Base-by-base conservation (phyloP, 768 basidiomycete genomes). In the Boletus eberwhitei region DNA sequence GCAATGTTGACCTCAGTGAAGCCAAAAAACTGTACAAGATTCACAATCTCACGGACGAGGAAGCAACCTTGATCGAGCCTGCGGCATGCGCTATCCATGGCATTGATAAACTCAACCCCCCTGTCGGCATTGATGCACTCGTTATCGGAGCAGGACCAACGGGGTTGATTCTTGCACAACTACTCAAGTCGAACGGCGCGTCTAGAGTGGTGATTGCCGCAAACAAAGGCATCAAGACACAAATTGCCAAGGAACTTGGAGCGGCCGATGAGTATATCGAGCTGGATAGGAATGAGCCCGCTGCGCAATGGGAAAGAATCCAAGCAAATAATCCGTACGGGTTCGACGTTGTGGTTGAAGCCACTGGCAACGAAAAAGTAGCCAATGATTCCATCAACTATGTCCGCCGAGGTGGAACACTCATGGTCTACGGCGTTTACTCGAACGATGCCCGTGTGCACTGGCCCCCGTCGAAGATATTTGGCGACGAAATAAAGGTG, bases 21-120 rank as follows among this genome's bases (percentile, higher is more conserved):
- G 77, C 85, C 54, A 79, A 85, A 65, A 92, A 91, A 65, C 73
- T 89, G 31, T 93, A 88, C 79, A 88, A 88, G 71, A 84, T 93
- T 64, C 71, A 90, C 51, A 92, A 92, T 73, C 79, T 93, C 45
- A 83, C 83, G 1, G 90, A 92, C 65, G 86, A 89, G 63, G 90
- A 93, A 62, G 83, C 90, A 4, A 92, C 88, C 3, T 80, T 93
- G 36, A 77, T 93, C 17, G 90, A 94, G 68, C 91, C 91, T 32
- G 88, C 90, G 3, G 86, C 90, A 17, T 94, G 92, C 63, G 90
- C 91, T 31, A 83, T 94, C 48, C 90, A 93, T 68, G 91, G 91
- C 8, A 82, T 93, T 55, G 91, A 94, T 73, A 88, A 90, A 71
- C 81, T 93, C 55, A 78, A 77, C 49, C 84, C 88, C 7, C 82